Conservation (phyloP, 2,329 filamentous ascomycete genomes). For the Colletotrichum gigasporum region DNA sequence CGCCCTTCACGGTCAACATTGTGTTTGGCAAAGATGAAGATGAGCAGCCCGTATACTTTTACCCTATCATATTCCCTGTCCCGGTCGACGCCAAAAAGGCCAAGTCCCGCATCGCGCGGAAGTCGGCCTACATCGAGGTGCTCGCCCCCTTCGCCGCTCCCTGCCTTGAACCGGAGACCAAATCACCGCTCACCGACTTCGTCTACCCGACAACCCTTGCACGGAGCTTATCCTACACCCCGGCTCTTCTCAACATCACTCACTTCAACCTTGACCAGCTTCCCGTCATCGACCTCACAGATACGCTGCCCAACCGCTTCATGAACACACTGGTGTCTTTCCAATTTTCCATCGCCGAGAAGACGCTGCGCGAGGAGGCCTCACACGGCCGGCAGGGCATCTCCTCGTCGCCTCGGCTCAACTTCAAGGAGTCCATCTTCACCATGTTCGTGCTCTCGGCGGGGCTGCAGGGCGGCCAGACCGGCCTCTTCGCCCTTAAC, state of each 20-base stretch:
- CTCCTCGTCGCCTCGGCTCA: conserved; percentile 45
- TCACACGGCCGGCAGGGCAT: conserved; percentile 34
- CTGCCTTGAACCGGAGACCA: background rate
- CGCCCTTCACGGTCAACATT: conserved; percentile 52
- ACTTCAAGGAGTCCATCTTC: conserved; percentile 60
- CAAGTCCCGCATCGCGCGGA: conserved; percentile 53
- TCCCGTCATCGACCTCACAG: conserved; percentile 50
- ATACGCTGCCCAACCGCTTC: conserved; percentile 47
- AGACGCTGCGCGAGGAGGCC: conserved; percentile 41
- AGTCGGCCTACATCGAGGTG: conserved; percentile 55
- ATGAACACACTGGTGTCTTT: conserved; percentile 48
- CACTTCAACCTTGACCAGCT: conserved; percentile 56
- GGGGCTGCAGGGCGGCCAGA: conserved; percentile 55
- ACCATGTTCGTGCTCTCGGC: conserved; percentile 56
- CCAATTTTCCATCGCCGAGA: conserved; percentile 54
- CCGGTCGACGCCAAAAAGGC: conserved; percentile 47
- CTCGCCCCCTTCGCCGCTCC: conserved; percentile 46
- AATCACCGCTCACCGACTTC: conserved; percentile 40
- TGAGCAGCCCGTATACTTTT: too few relatives aligned
- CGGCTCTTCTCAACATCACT: conserved; percentile 48
- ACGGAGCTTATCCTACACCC: conserved; percentile 37
- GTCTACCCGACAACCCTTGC: conserved; percentile 47
- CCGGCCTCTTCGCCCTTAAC: conserved; percentile 53
- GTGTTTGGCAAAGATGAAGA: conserved; percentile 45
- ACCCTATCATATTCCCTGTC: conserved; percentile 48